Conservation (phyloP, 805 yeast species). For the Sugiyamaella qingdaonensis region DNA sequence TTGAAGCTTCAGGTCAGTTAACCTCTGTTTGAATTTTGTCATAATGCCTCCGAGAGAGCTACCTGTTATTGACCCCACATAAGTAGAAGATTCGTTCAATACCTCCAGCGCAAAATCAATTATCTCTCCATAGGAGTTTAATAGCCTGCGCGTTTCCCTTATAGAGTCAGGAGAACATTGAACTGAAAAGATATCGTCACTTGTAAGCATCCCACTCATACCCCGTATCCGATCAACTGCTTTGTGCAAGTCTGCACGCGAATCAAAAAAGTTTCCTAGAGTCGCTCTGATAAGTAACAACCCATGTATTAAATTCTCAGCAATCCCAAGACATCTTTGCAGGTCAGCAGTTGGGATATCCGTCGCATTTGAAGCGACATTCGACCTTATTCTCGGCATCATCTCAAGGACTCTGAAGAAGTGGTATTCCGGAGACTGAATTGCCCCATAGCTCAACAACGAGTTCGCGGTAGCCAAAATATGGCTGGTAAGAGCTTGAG, state of each 20-base stretch:
- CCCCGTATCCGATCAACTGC: neutral
- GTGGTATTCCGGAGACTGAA: conserved; percentile 31
- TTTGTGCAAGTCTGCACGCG: neutral
- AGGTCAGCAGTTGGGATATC: conserved; percentile 75
- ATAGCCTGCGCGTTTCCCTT: too few relatives aligned
- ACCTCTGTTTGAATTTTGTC: neutral
- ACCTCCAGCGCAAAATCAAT: neutral
- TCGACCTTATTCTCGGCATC: conserved; percentile 69
- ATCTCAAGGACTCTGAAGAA: conserved; percentile 73
- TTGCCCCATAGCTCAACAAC: conserved; percentile 31
- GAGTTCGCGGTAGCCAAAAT: conserved; percentile 55
- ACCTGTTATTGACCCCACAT: neutral
- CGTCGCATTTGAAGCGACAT: conserved; percentile 55
- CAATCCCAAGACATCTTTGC: conserved; percentile 68
- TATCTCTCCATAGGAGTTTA: neutral
- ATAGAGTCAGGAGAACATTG: neutral
- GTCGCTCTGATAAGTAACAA: conserved; percentile 39
- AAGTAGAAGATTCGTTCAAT: neutral
- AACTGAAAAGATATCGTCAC: neutral
- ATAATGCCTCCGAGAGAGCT: neutral
- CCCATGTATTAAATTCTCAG: conserved; percentile 64
- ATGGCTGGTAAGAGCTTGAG: conserved; percentile 58
- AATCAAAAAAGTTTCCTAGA: neutral
- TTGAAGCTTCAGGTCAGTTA: neutral
- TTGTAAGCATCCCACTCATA: neutral